Base-by-base conservation (phyloP, 768 basidiomycete genomes). In the Lactarius pseudohatsudake region DNA sequence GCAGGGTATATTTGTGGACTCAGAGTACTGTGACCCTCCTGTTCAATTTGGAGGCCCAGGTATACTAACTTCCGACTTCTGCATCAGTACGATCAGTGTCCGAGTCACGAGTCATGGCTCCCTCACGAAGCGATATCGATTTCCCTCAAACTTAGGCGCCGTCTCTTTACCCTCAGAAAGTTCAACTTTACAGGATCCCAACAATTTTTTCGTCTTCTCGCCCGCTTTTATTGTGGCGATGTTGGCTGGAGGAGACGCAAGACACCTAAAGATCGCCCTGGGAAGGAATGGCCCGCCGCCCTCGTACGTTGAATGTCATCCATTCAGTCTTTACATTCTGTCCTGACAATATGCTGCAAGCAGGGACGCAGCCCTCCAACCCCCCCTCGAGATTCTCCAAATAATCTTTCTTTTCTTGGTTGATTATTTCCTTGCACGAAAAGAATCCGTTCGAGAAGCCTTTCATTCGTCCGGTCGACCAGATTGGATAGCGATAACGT, bases 311-410 rank as follows among this genome's bases (percentile, higher is more conserved):
- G 28, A 56, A 26, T 53, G 5, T 22, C 15, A 56, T 9, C 9
- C 4, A 45, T 13, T 15, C 4, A 0, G 2, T 16, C 6, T 40
- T 16, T 20, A 4, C 32, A 15, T 53, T 11, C 11, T 13, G 8
- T 32, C 22, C 20, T 58, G 30, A 54, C 47, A 36, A 30, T 18
- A 47, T 16, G 1, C 50, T 26, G 15, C 36, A 50, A 40, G 8
- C 22, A 67, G 66, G n/a, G 4, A 32, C n/a, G 4, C 22, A 38
- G 41, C 62, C 15, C 0, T 30, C 28, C 58, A 18, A 13, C 65
- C 62, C 13, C 65, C 65, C 28, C 2, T 66, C 16, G 65, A 67
- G 62, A 62, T 64, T 40, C 62, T 63, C 20, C 66, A 67, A 38
- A 41, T 20, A 7, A 59, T 67, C 38, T 67, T 62, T 30, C 16